Percentiles rank a stretch among this genome's conserved stretches.
phyloP scores from a whole-genome alignment of 352 stramenopile species.

The Globisporangium barbulae region DNA sequence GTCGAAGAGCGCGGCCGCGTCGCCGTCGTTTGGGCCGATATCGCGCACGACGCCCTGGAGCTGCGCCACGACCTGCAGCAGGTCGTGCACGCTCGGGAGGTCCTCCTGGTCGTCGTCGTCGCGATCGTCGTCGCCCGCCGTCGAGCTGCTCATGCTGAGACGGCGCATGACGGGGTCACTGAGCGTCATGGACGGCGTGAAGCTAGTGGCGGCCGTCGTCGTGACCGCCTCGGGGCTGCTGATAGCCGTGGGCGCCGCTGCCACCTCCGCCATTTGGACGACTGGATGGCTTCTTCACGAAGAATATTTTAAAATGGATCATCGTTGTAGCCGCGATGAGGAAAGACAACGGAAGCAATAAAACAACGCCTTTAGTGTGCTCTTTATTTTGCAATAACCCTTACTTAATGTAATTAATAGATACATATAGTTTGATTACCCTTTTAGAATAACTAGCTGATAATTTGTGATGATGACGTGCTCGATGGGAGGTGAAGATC shows the following conservation, averaged over 20 bases:
- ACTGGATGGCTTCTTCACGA: constrained; percentile 4
- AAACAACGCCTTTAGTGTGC: too few relatives aligned
- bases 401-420: too few relatives aligned
- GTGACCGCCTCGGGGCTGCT: neutral
- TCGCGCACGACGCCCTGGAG: constrained; percentile 49
- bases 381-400: too few relatives aligned
- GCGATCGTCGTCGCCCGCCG: constrained; percentile 20
- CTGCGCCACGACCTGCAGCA: constrained; percentile 45
- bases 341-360: neutral
- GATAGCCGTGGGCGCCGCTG: neutral
- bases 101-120: constrained; percentile 23
- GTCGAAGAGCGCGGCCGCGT: constrained; percentile 14
- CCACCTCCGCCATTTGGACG: constrained; percentile 3
- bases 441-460: too few relatives aligned
- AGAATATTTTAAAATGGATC: constrained; percentile 1
- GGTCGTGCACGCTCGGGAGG: constrained; percentile 49
- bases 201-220: neutral
- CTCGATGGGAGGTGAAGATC: too few relatives aligned
- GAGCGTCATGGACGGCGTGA: too few relatives aligned
- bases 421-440: too few relatives aligned
- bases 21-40: constrained; percentile 22
- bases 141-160: constrained; percentile 7
- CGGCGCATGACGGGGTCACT: neutral
- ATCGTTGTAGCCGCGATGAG: neutral
- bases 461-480: too few relatives aligned